A percentile compares a stretch with the other conserved stretches of the same genome.
phyloP scores from a whole-genome alignment of 495 filamentous ascomycete species.

The Jackrogersella multiformis region DNA sequence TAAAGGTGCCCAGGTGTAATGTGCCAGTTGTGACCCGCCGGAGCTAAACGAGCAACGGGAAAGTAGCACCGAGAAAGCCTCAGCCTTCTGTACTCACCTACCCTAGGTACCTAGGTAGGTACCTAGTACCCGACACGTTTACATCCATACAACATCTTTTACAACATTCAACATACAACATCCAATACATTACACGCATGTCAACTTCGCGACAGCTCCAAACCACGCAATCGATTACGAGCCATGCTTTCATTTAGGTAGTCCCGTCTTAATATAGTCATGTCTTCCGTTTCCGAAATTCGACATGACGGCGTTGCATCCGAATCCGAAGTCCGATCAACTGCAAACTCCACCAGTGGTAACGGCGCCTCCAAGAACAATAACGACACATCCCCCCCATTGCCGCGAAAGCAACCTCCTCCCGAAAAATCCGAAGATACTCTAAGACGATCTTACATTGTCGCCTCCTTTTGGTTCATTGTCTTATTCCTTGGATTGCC shows the following conservation, averaged over 20 bases:
- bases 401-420: slow-evolving; percentile 64
- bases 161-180: neutral
- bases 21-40: neutral
- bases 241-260: slow-evolving; percentile 30
- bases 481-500: slow-evolving; percentile 87
- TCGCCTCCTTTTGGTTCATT: slow-evolving; percentile 91
- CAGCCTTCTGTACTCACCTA: neutral
- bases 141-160: neutral
- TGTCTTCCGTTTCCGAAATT: slow-evolving; percentile 30
- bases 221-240: slow-evolving; percentile 22
- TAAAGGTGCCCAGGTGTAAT: no score
- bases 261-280: slow-evolving; percentile 20
- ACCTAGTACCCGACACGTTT: neutral
- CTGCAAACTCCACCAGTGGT: neutral
- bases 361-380: slow-evolving; percentile 1
- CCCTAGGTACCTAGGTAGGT: neutral
- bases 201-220: slow-evolving; percentile 26
- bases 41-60: neutral
- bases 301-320: slow-evolving; percentile 17
- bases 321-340: slow-evolving; percentile 3
- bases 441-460: slow-evolving; percentile 72
- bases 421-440: slow-evolving; percentile 77
- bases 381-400: neutral
- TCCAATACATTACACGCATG: neutral
- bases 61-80: slow-evolving; percentile 13